Evolutionary conservation across 257 asterid species (phyloP).

Genomic region (Solanum chilense): DNA sequence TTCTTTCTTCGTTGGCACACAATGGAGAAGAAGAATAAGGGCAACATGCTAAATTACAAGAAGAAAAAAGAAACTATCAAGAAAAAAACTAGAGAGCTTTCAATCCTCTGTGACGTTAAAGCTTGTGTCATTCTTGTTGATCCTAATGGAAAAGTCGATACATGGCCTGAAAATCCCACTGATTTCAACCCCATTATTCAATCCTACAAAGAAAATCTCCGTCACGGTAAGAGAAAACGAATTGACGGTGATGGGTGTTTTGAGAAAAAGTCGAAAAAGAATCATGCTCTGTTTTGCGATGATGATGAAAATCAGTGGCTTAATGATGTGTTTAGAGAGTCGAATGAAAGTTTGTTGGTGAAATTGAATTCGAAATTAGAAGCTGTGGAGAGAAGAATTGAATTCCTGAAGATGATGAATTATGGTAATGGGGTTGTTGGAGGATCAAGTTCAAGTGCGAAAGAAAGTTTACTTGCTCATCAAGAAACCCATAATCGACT

Average conservation of each 20-base stretch:
- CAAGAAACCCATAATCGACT: background rate
- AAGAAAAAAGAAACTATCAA: background rate
- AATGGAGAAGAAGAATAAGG: background rate
- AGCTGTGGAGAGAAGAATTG: background rate
- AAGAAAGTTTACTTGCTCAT: background rate
- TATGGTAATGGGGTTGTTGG: background rate
- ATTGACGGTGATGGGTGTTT: background rate
- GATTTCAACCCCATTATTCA: background rate
- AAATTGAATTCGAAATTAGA: background rate
- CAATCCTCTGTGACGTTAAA: background rate
- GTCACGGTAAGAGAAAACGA: background rate
- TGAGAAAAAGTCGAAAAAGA: background rate
- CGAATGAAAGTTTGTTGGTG: background rate
- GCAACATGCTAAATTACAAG: background rate
- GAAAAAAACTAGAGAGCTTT: background rate
- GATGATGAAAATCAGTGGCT: background rate
- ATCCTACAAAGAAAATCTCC: background rate
- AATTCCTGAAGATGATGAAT: background rate
- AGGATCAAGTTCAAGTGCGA: background rate
- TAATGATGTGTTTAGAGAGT: background rate
- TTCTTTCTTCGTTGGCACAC: background rate
- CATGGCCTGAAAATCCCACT: slow-evolving; percentile 9
- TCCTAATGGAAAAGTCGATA: background rate
- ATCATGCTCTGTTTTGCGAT: background rate
- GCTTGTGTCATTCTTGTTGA: slow-evolving; percentile 3